Base-by-base conservation (phyloP, 495 filamentous ascomycete species). In the Xylaria palmicola region DNA sequence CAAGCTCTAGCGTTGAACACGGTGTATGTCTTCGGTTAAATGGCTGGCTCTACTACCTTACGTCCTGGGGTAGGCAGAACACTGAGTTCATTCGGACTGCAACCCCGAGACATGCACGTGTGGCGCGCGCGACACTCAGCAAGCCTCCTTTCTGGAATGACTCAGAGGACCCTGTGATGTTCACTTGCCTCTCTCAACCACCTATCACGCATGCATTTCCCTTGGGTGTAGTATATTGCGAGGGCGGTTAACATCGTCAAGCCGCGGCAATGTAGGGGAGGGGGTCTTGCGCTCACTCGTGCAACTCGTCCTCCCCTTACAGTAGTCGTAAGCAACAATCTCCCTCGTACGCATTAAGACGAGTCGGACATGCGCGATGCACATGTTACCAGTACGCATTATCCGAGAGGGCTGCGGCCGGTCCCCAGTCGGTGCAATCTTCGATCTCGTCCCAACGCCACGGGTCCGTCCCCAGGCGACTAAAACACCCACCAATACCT, bases 361-460 rank as follows among this genome's bases (percentile, higher is more conserved):
- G 49, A n/a, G 29, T 24, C 50, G 34, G 50, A 53, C 19, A 27
- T 53, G n/a, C 41, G 41, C n/a, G n/a, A 19, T 45, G 6, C 36
- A 12, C 20, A 20, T 20, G 20, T 6, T 39, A n/a, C n/a, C n/a
- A n/a, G 20, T 37, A 39, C 19, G 19, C 27, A 47, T 48, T 47
- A 27, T 37, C 24, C 17, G 49, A 34, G 30, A 29, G 34, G n/a
- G 6, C 12, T 24, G 26, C 36, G 34, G 19, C n/a, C 50, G 10
- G 12, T 19, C 7, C 29, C 15, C 32, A 43, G 52, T 55, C 52
- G 22, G 52, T 55, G 52, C 52, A n/a, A 43, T 32, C 52, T 43
- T 55, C 52, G 37, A 55, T 55, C 52, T 55, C 20, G 52, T 41
- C 53, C 53, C 53, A 34, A 34, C 26, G 17, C 43, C 53, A 56